Base-by-base conservation (phyloP, 2,329 filamentous ascomycete species). In the Penicillium sclerotigenum region DNA sequence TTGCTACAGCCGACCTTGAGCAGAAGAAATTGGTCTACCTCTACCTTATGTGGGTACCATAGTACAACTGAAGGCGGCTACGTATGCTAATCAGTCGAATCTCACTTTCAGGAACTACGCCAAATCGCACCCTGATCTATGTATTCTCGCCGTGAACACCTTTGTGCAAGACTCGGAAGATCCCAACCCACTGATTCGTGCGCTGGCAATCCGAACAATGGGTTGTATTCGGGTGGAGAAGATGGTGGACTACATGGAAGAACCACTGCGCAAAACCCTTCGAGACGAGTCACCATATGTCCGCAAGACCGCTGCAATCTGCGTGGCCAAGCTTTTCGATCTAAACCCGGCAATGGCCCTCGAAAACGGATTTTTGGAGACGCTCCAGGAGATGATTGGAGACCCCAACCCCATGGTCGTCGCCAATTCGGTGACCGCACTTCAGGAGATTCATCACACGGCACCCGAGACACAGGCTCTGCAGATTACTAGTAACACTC, bases 161-260 rank as follows among this genome's bases (percentile, higher is more conserved):
- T 99, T 99, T 70, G 94, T 97, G 6, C 94, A 99, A 82, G 94
- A 99, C 74, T 94, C 94, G 16, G 94, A 99, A 83, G 94, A 99
- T 70, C 94, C 94, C 41, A 99, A 99, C 71, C 94, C 94, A 14
- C 83, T 99, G 24, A 91, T 99, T 69, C 83, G 94, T 80, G 94
- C 94, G 48, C 83, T 99, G 49, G 94, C 94, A 53, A 96, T 99
- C 73, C 85, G 94, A 67, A 99, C 94, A 33, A 99, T 99, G 94
- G 94, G 94, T 38, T 97, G 94, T 71, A 97, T 99, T 68, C 83
- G 94, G 54, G 94, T 99, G 54, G 94, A 97, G 66, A 99, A 99
- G 77, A 99, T 99, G 91, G 91, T 97, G 63, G 94, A 99, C 73
- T 99, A 99, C 75, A 97, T 99, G 93, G 94, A 97, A 75, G 94